Conservation (phyloP, 352 stramenopile genomes). For the Globisporangium yorkense region DNA sequence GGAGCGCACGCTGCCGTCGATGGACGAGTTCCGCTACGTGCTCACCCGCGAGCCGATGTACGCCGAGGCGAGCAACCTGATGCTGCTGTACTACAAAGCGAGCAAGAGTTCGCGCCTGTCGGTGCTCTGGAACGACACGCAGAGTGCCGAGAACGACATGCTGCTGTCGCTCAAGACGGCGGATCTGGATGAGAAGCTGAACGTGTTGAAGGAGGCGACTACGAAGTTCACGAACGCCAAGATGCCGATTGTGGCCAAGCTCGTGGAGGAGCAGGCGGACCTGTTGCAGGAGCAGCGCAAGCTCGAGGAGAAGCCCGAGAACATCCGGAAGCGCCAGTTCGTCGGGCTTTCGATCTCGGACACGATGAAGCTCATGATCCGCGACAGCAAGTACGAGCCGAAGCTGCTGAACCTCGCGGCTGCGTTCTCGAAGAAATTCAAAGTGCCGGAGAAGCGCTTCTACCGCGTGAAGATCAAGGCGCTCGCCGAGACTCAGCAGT, state of each 20-base stretch:
- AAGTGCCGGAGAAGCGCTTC: constrained; percentile 88
- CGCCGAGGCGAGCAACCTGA: constrained; percentile 63
- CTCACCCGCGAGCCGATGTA: constrained; percentile 69
- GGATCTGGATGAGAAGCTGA: constrained; percentile 62
- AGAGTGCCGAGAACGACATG: constrained; percentile 69
- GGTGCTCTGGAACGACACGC: constrained; percentile 55
- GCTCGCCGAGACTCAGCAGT: constrained; percentile 79
- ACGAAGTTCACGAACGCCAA: constrained; percentile 67
- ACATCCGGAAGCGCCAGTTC: constrained; percentile 75
- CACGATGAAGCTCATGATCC: constrained; percentile 78
- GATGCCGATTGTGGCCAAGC: constrained; percentile 52
- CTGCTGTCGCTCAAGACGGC: constrained; percentile 60
- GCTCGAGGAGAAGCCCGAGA: constrained; percentile 74
- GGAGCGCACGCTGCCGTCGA: constrained; percentile 68
- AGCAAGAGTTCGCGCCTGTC: constrained; percentile 59
- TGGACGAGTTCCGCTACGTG: constrained; percentile 79
- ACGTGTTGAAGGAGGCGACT: constrained; percentile 56
- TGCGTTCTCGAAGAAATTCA: constrained; percentile 83
- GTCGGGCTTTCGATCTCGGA: constrained; percentile 82
- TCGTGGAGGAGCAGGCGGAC: constrained; percentile 84
- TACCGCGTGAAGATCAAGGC: constrained; percentile 90
- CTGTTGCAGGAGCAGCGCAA: constrained; percentile 83
- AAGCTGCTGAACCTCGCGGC: constrained; percentile 67
- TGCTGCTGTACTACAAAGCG: constrained; percentile 72
- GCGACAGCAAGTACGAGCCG: constrained; percentile 76